A percentile compares a stretch with the other conserved stretches of the same genome.
Evolutionary conservation across 106 monocot genomes (phyloP).

Genomic region (Platanthera guangdongensis): DNA sequence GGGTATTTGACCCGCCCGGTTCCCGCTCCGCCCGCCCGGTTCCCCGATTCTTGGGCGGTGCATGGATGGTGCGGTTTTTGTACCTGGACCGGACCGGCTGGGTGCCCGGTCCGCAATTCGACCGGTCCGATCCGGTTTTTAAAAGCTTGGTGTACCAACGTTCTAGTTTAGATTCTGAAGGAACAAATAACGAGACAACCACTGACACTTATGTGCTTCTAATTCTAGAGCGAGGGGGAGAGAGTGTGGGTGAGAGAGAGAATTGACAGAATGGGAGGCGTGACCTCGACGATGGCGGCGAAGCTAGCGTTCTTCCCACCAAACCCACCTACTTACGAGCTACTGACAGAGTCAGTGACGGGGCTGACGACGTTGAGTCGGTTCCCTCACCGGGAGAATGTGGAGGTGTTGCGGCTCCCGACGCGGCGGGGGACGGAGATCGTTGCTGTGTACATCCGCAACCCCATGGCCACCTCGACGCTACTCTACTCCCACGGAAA

Average conservation of each 20-base stretch:
- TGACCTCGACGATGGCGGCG: conserved; percentile 34
- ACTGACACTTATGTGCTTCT: no score
- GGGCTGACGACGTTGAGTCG: conserved; percentile 13
- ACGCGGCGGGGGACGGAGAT: conserved; percentile 26
- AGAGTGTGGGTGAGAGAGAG: background rate
- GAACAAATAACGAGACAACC: no score
- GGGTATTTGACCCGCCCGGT: no score
- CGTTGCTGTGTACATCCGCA: conserved; percentile 22
- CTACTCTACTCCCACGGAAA: conserved; percentile 34
- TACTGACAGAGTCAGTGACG: conserved; percentile 12
- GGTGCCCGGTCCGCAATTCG: no score
- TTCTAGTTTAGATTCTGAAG: no score
- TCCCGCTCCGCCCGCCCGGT: no score
- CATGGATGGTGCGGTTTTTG: no score
- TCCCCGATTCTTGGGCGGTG: no score
- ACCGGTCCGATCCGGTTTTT: no score
- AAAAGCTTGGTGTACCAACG: no score
- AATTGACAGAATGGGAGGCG: conserved; percentile 19
- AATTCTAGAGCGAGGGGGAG: no score
- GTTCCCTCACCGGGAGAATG: conserved; percentile 22
- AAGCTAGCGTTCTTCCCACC: conserved; percentile 39
- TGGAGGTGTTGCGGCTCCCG: conserved; percentile 22
- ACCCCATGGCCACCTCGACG: conserved; percentile 21
- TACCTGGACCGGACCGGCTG: no score
- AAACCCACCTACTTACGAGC: conserved; percentile 20